These are phyloP conservation scores for Penicillium steckii DNA, from an alignment of 495 filamentous ascomycete species.

Conservation along the genomic window DNA sequence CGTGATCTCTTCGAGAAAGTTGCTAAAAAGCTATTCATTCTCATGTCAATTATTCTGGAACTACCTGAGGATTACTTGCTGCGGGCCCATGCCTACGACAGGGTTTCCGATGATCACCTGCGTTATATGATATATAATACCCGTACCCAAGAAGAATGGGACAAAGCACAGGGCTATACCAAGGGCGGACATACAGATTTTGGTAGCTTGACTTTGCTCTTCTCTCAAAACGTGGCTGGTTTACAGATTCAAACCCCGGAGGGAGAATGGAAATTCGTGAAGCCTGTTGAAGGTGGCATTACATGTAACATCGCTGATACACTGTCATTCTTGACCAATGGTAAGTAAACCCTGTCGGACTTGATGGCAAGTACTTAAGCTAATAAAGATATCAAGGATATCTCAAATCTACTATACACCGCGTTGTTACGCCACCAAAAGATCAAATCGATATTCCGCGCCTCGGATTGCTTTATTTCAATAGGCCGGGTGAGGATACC, in stretches of 20 bases:
- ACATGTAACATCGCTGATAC: slow-evolving; percentile 49
- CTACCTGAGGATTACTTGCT: slow-evolving; percentile 52
- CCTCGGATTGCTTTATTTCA: slow-evolving; percentile 48
- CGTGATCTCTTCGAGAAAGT: slow-evolving; percentile 22
- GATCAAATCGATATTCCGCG: slow-evolving; percentile 47
- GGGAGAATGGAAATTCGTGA: slow-evolving; percentile 49
- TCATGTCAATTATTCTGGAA: slow-evolving; percentile 52
- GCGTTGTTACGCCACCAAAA: slow-evolving; percentile 45
- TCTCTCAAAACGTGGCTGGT: slow-evolving; percentile 53
- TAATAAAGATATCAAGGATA: slow-evolving; percentile 24
- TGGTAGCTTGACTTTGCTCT: slow-evolving; percentile 52
- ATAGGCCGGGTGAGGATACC: slow-evolving; percentile 37
- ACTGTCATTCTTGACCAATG: slow-evolving; percentile 40
- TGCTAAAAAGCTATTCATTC: slow-evolving; percentile 21
- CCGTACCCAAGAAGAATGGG: slow-evolving; percentile 46
- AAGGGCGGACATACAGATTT: slow-evolving; percentile 56
- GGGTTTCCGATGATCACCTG: slow-evolving; percentile 45
- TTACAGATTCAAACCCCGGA: slow-evolving; percentile 48
- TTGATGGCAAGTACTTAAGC: background rate
- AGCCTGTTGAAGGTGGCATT: slow-evolving; percentile 43
- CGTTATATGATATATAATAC: slow-evolving; percentile 57
- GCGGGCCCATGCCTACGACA: slow-evolving; percentile 47
- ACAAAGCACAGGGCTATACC: slow-evolving; percentile 38
- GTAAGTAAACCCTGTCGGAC: background rate
- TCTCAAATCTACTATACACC: slow-evolving; percentile 48